These are phyloP conservation scores for Prunus salicina DNA, from an alignment of 306 rosid species.

Conservation along the genomic window DNA sequence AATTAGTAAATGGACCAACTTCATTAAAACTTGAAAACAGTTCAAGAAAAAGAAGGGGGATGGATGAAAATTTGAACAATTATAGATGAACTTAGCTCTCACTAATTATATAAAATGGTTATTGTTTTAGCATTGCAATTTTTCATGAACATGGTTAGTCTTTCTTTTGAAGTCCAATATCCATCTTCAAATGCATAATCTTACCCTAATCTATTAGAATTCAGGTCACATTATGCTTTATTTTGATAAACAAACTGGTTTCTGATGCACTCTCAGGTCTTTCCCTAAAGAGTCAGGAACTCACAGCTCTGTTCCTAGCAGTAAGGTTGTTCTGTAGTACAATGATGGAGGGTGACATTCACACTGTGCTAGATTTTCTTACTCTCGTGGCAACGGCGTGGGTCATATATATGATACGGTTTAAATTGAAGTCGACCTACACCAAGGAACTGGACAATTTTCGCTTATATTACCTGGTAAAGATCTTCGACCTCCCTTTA, in stretches of 20 bases:
- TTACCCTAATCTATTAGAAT: too few species aligned
- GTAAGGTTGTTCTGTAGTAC: slow-evolving; percentile 43
- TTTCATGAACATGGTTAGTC: too few species aligned
- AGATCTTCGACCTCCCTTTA: not conserved
- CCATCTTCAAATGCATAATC: too few species aligned
- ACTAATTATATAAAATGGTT: not conserved
- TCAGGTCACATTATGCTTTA: not conserved
- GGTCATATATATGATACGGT: slow-evolving; percentile 63
- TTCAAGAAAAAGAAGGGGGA: not conserved
- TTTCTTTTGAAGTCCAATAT: too few species aligned
- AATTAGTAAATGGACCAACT: not conserved
- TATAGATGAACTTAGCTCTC: not conserved
- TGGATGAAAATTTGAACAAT: not conserved
- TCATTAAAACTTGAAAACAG: not conserved
- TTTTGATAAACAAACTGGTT: slow-evolving; percentile 6
- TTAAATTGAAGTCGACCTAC: slow-evolving; percentile 61
- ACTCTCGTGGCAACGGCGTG: slow-evolving; percentile 49
- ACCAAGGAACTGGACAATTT: slow-evolving; percentile 64
- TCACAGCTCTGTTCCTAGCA: slow-evolving; percentile 59
- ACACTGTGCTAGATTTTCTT: slow-evolving; percentile 44
- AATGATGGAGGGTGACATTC: slow-evolving; percentile 37
- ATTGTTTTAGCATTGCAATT: too few species aligned
- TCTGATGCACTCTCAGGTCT: slow-evolving; percentile 46
- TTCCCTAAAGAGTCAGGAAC: slow-evolving; percentile 70
- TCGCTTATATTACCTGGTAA: slow-evolving; percentile 56